Base-by-base conservation (phyloP, 352 stramenopile genomes). In the Phytophthora chlamydospora region DNA sequence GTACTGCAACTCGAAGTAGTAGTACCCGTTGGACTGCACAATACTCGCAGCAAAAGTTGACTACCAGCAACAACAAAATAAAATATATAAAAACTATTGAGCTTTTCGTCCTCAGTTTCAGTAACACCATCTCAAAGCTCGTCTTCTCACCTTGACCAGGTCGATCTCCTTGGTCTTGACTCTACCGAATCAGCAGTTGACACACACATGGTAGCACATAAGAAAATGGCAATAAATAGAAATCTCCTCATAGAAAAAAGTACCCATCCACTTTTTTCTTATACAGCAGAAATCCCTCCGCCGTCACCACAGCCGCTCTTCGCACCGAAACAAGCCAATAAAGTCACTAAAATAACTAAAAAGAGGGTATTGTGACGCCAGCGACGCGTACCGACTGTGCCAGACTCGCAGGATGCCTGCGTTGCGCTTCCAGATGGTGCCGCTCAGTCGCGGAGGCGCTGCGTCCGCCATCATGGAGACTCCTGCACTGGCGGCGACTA, bases 371-470 rank as follows among this genome's bases (percentile, higher is more conserved):
- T 16, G 52, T 21, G 41, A 16, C 17, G 32, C 10, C 24, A 6
- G 24, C 24, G 29, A 16, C 13, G 12, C 33, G 32, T 65, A 89
- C 80, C 79, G 80, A 67, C 52, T 74, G 13, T 74, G 68, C 80
- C 83, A 92, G 29, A 66, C 65, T n/a, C 80, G 79, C 60, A 92
- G 43, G 60, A 92, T 83, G 16, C 80, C 83, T 16, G 60, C 66
- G 61, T 89, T 89, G 52, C 72, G 74, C 79, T 89, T 92, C 68
- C 73, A 80, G 35, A 92, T 69, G 50, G 66, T 86, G 38, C 77
- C 75, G 29, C 73, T 52, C 7, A 83, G 57, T 24, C 72, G 75
- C 58, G 73, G 51, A 29, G 60, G 58, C 47, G 58, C 13, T 33
- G 40, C 3, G 34, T 72, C 55, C 36, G 56, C 45, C 67, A 75